phyloP scores from a whole-genome alignment of 495 filamentous ascomycete species.

The Trichoderma parareesei region DNA sequence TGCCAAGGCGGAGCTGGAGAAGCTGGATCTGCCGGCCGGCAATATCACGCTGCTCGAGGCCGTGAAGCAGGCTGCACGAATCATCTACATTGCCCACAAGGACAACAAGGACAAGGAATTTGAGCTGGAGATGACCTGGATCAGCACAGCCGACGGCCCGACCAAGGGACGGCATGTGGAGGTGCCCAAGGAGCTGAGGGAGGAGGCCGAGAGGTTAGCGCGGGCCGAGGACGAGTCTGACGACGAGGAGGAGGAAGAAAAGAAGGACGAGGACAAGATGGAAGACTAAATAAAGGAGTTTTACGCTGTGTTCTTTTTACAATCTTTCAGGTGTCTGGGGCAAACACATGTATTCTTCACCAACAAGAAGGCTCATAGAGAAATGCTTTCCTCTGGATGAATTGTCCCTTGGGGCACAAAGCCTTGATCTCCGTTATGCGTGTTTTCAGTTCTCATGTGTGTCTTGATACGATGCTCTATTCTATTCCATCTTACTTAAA shows the following conservation, averaged over 20 bases:
- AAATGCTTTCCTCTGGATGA: constrained; percentile 8
- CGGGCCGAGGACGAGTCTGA: constrained; percentile 72
- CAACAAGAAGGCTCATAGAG: constrained; percentile 6
- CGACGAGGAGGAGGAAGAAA: constrained; percentile 59
- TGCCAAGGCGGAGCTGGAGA: constrained; percentile 96
- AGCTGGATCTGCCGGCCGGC: constrained; percentile 75
- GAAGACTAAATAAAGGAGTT: constrained; percentile 48
- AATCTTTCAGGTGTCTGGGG: background rate
- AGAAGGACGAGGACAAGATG: constrained; percentile 59
- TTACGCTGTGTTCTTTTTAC: background rate
- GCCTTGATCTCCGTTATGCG: background rate
- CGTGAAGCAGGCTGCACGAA: constrained; percentile 91
- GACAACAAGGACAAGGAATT: constrained; percentile 98
- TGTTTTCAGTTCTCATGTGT: background rate
- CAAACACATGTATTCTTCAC: constrained; percentile 5
- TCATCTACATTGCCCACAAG: constrained; percentile 94
- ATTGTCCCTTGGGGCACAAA: background rate
- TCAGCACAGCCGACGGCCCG: constrained; percentile 71
- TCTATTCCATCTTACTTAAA: background rate
- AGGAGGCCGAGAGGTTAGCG: constrained; percentile 85
- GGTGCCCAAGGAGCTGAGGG: constrained; percentile 78
- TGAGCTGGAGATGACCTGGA: constrained; percentile 98
- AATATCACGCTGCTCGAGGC: constrained; percentile 74
- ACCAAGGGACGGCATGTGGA: constrained; percentile 86
- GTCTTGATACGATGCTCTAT: background rate